Percentiles rank a stretch among this genome's conserved stretches.
phyloP scores from a whole-genome alignment of 495 filamentous ascomycete genomes.

The Podospora australis region DNA sequence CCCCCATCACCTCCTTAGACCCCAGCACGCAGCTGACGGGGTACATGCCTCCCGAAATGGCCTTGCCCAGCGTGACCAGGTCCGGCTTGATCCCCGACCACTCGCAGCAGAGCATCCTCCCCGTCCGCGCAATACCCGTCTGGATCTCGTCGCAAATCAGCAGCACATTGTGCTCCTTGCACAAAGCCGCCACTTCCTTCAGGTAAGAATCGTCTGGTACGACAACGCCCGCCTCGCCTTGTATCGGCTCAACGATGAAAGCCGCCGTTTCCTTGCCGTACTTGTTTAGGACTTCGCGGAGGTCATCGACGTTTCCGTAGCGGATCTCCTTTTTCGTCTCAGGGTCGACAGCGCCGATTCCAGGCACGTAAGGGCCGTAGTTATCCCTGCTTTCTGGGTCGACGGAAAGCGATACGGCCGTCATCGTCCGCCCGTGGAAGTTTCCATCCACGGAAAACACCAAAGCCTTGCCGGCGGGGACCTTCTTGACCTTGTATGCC shows the following conservation, averaged over 20 bases:
- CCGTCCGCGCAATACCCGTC: constrained; percentile 91
- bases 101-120: constrained; percentile 85
- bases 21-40: constrained; percentile 91
- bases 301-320: constrained; percentile 77
- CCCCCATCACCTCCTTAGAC: constrained; percentile 89
- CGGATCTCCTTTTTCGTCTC: constrained; percentile 70
- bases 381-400: constrained; percentile 95
- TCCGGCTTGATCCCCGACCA: constrained; percentile 96
- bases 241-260: constrained; percentile 95
- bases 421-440: constrained; percentile 96
- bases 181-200: constrained; percentile 70
- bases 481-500: constrained; percentile 95
- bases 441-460: constrained; percentile 84
- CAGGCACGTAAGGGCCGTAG: constrained; percentile 92
- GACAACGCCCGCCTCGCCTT: constrained; percentile 95
- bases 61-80: constrained; percentile 90
- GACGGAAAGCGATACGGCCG: constrained; percentile 86
- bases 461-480: constrained; percentile 75
- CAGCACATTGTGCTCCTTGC: constrained; percentile 88
- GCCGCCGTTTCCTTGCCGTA: constrained; percentile 83
- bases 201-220: constrained; percentile 92
- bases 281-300: constrained; percentile 70
- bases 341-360: constrained; percentile 72
- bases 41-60: constrained; percentile 97
- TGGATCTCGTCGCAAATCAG: constrained; percentile 99